Percentiles rank a stretch among this genome's conserved stretches.
These are phyloP conservation scores for Rhodofomes roseus DNA, from an alignment of 1,284 basidiomycete species.

Conservation along the genomic window DNA sequence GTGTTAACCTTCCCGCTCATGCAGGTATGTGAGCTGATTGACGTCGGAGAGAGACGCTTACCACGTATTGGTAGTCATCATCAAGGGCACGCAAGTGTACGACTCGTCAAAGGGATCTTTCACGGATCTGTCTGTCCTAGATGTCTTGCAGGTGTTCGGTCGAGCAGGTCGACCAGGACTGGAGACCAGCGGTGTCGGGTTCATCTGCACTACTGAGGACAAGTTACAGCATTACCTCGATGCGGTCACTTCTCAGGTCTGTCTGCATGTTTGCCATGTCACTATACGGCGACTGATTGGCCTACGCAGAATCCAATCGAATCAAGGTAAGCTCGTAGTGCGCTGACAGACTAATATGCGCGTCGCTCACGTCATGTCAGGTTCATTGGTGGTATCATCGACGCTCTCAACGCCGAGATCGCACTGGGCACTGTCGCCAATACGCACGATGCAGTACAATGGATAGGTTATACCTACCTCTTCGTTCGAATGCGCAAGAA, in stretches of 20 bases:
- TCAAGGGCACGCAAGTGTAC: conserved; percentile 98
- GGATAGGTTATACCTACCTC: conserved; percentile 97
- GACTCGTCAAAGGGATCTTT: conserved; percentile 87
- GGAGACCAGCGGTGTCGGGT: conserved; percentile 94
- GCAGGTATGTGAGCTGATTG: conserved; percentile 57
- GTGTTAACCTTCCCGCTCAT: conserved; percentile 98
- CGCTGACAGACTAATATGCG: not conserved
- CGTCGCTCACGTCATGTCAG: conserved; percentile 33
- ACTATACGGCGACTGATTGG: conserved; percentile 6
- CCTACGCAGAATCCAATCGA: conserved; percentile 83
- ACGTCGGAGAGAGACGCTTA: not conserved
- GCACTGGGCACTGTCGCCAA: conserved; percentile 93
- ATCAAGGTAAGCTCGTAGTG: conserved; percentile 67
- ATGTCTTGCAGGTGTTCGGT: conserved; percentile 97
- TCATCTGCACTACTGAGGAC: conserved; percentile 93
- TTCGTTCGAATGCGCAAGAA: conserved; percentile 96
- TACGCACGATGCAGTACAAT: conserved; percentile 84
- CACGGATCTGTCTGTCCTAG: conserved; percentile 91
- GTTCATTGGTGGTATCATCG: conserved; percentile 85
- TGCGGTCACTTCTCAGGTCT: conserved; percentile 82
- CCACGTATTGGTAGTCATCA: conserved; percentile 60
- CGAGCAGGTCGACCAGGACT: conserved; percentile 96
- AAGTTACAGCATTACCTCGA: conserved; percentile 93
- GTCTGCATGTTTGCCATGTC: conserved; percentile 11
- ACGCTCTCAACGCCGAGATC: conserved; percentile 95